A percentile compares a stretch with the other conserved stretches of the same genome.
phyloP scores from a whole-genome alignment of 2,329 filamentous ascomycete species.

The Aspergillus novoparasiticus region DNA sequence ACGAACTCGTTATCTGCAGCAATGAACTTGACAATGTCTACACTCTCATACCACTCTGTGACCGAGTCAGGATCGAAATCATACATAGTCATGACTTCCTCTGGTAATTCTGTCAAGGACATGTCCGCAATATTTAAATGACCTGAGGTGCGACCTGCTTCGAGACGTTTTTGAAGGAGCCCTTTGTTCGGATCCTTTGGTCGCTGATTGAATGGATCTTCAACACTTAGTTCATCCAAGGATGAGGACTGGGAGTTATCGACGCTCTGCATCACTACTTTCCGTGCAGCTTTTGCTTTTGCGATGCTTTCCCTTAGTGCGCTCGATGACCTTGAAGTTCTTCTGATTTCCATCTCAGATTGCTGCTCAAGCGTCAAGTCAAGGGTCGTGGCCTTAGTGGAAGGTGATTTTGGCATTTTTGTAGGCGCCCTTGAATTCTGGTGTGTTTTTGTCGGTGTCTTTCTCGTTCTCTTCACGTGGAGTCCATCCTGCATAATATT shows the following conservation, averaged over 20 bases:
- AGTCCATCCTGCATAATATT: constrained; percentile 35
- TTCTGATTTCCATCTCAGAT: constrained; percentile 40
- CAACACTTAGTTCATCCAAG: constrained; percentile 53
- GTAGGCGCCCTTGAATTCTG: constrained; percentile 35
- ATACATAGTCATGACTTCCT: constrained; percentile 89
- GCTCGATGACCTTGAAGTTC: constrained; percentile 69
- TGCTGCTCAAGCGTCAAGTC: constrained; percentile 34
- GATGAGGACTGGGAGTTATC: constrained; percentile 16
- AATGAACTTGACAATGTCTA: constrained; percentile 81
- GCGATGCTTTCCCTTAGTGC: constrained; percentile 89
- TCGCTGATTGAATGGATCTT: constrained; percentile 61
- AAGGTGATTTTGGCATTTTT: constrained; percentile 33
- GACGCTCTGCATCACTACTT: constrained; percentile 49
- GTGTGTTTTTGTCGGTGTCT: constrained; percentile 33
- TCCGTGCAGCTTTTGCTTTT: constrained; percentile 82
- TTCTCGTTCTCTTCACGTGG: constrained; percentile 44
- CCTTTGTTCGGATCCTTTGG: constrained; percentile 63
- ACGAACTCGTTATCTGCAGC: constrained; percentile 89
- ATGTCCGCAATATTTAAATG: constrained; percentile 86
- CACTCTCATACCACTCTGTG: constrained; percentile 84
- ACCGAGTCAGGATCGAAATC: constrained; percentile 68
- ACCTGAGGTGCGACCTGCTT: constrained; percentile 73
- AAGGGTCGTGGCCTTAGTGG: constrained; percentile 31
- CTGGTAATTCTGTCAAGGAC: constrained; percentile 75
- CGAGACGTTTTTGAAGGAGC: constrained; percentile 72